Evolutionary conservation across 257 asterid species (phyloP).

Genomic region (Jacaranda mimosifolia): DNA sequence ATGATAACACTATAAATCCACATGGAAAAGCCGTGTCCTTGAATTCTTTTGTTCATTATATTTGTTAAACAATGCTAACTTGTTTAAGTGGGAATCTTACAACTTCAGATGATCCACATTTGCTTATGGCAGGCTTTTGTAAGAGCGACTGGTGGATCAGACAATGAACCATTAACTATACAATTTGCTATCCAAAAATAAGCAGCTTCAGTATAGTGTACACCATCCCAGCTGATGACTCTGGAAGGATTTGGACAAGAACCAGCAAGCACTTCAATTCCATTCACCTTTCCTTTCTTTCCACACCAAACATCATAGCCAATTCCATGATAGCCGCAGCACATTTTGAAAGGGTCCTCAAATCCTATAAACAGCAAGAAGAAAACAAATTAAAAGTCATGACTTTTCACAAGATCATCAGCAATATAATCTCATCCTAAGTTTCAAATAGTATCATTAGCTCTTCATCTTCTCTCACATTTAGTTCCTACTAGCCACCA

Average conservation of each 20-base stretch:
- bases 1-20: no score
- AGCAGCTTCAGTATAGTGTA: constrained; percentile 78
- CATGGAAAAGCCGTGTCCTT: no score
- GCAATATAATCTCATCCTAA: no score
- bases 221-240: constrained; percentile 87
- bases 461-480: no score
- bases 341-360: constrained; percentile 52
- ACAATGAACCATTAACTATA: constrained; percentile 53
- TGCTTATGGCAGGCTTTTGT: constrained; percentile 43
- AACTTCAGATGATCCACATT: no score
- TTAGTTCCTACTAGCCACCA: no score
- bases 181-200: constrained; percentile 67
- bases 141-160: constrained; percentile 64
- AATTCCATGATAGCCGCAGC: constrained; percentile 70
- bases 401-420: no score
- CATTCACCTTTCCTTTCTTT: constrained; percentile 58
- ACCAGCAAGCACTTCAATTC: constrained; percentile 55
- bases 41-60: no score
- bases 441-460: no score
- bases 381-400: no score
- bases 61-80: no score
- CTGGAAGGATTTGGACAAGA: constrained; percentile 64
- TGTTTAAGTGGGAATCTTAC: no score
- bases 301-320: constrained; percentile 73
- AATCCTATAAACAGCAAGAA: constrained; percentile 52